These are phyloP conservation scores for Exophiala phaeomuriformis DNA, from an alignment of 2,329 filamentous ascomycete species.

Conservation along the genomic window DNA sequence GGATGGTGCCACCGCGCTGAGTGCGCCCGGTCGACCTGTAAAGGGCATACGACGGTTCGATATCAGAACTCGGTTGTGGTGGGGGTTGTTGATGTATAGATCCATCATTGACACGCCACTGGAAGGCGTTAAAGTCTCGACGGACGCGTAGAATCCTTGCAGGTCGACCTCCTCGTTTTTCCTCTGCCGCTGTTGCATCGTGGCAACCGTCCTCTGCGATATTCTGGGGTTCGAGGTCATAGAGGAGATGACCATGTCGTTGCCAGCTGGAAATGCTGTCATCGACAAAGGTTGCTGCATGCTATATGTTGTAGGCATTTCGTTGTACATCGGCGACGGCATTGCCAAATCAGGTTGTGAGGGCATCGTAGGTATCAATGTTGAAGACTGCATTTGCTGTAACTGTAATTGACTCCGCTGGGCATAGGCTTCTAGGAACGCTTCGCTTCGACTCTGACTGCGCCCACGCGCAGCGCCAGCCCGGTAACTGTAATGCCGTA, in stretches of 20 bases:
- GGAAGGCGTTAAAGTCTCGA: constrained; percentile 9
- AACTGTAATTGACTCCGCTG: constrained; percentile 18
- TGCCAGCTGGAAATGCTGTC: constrained; percentile 8
- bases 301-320: constrained; percentile 9
- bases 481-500: constrained; percentile 23
- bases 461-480: constrained; percentile 13
- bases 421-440: constrained; percentile 20
- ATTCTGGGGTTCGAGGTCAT: constrained; percentile 2
- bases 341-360: constrained; percentile 11
- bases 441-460: constrained; percentile 24
- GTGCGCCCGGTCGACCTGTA: not conserved
- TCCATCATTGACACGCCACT: constrained; percentile 8
- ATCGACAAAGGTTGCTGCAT: constrained; percentile 9
- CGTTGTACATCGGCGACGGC: constrained; percentile 11
- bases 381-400: constrained; percentile 16
- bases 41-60: not conserved
- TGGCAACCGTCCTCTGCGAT: constrained; percentile 6
- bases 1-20: no score
- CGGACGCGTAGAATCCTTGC: constrained; percentile 13
- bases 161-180: constrained; percentile 2
- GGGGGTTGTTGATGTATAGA: constrained; percentile 5
- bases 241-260: constrained; percentile 9
- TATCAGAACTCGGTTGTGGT: constrained; percentile 1
- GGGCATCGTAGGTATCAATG: constrained; percentile 15
- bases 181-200: constrained; percentile 2